Base-by-base conservation (phyloP, 1,139 yeast species). In the Casaregolazyma suthepensis region DNA sequence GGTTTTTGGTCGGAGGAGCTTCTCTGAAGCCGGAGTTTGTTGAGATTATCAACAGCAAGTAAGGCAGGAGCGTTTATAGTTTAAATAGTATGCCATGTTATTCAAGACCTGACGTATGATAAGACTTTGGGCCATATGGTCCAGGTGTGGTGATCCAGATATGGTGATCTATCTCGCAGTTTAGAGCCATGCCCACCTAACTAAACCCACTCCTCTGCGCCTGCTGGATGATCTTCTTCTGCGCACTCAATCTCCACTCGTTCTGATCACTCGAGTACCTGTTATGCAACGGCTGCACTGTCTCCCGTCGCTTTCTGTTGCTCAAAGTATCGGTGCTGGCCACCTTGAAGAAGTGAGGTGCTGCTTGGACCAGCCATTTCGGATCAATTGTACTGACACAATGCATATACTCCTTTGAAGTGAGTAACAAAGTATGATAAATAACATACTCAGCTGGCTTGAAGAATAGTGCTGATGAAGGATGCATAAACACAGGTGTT, bases 1-100 rank as follows among this genome's bases (percentile, higher is more conserved):
- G 99, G 54, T 93, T 91, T 93, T 83, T 93, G 69, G 99, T 93
- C 67, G 99, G 99, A 71, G 99, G 99, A 78, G 99, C 99, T 71
- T 88, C 96, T 50, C 83, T 93, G 76, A 93, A 93, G 82, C 96
- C 99, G 62, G 99, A 93, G 79, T 93, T 93, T 71, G 83, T 89
- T 70, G 94, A 89, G 77, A 93, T 93, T 70, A 80, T 93, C 81
- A 93, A 86, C 79, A 87, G 96, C 57, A 87, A 96, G 71, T 89
- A 84, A 75, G n/a, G n/a, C n/a, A n/a, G n/a, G n/a, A n/a, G n/a
- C n/a, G n/a, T n/a, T n/a, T n/a, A n/a, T n/a, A n/a, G n/a, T n/a
- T n/a, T n/a, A n/a, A n/a, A n/a, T n/a, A n/a, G n/a, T n/a, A n/a
- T n/a, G n/a, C n/a, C n/a, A n/a, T n/a, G n/a, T n/a, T n/a, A n/a